A percentile compares a stretch with the other conserved stretches of the same genome.
phyloP scores from a whole-genome alignment of 1,284 basidiomycete species.

The Malassezia brasiliensis region DNA sequence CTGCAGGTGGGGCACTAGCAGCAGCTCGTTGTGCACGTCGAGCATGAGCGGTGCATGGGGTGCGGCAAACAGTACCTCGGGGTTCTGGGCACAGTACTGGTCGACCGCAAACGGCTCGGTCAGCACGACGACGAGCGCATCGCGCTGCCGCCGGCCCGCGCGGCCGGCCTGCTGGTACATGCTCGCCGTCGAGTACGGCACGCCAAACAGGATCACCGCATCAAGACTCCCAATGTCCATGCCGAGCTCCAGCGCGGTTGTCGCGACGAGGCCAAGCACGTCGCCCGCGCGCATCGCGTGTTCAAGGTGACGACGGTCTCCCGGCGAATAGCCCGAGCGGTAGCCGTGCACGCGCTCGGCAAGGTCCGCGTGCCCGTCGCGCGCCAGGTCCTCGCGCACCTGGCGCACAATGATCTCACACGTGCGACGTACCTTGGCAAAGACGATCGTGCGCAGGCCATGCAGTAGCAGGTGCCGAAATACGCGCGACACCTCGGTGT shows the following conservation, averaged over 20 bases:
- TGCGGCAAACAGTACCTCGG: conserved; percentile 50
- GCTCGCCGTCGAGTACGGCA: conserved; percentile 57
- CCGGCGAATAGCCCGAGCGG: conserved; percentile 60
- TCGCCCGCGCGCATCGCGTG: conserved; percentile 73
- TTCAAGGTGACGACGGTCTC: conserved; percentile 76
- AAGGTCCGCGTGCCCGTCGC: conserved; percentile 67
- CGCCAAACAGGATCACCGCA: conserved; percentile 79
- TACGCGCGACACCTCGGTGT: conserved; percentile 63
- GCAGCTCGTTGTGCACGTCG: conserved; percentile 64
- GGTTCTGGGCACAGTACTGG: conserved; percentile 65
- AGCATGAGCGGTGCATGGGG: conserved; percentile 60
- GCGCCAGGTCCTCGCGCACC: conserved; percentile 62
- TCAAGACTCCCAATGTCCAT: conserved; percentile 82
- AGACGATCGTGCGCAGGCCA: conserved; percentile 71
- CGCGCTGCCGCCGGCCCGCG: conserved; percentile 70
- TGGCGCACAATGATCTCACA: conserved; percentile 78
- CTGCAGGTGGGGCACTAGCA: conserved; percentile 75
- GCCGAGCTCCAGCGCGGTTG: conserved; percentile 79
- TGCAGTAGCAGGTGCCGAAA: conserved; percentile 73
- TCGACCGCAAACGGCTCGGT: conserved; percentile 66
- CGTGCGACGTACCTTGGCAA: conserved; percentile 73
- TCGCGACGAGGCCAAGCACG: conserved; percentile 73
- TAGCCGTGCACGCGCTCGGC: conserved; percentile 71
- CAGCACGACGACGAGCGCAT: conserved; percentile 70
- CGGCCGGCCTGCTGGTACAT: conserved; percentile 79